Percentiles rank a stretch among this genome's conserved stretches.
Conservation (phyloP, 2,329 filamentous ascomycete genomes). For the Fonsecaea pugnacius region DNA sequence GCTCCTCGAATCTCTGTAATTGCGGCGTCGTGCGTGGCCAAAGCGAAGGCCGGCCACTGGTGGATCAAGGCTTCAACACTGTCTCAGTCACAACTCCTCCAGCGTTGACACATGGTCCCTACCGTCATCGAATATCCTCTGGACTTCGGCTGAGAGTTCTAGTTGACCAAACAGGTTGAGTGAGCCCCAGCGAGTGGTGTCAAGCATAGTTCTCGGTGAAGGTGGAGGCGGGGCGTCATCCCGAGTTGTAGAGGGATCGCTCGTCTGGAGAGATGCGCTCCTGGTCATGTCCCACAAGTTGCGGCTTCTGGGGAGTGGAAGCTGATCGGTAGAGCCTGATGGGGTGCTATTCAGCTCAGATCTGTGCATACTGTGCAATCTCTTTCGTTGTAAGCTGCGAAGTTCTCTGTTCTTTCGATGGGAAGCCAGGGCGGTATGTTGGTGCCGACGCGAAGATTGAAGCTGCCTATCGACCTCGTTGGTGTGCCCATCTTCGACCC, state of each 20-base stretch:
- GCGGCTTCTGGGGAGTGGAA: not conserved
- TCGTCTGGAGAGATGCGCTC: not conserved
- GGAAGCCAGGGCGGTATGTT: slow-evolving; percentile 12
- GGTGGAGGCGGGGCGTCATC: not conserved
- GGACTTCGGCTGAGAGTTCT: not conserved
- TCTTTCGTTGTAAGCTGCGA: slow-evolving; percentile 2
- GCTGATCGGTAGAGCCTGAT: not conserved
- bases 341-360: not conserved
- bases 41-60: slow-evolving; percentile 15
- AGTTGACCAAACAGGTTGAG: not conserved
- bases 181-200: not conserved
- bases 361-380: not conserved
- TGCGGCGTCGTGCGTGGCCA: slow-evolving; percentile 6
- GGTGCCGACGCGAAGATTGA: slow-evolving; percentile 8
- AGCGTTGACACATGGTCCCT: not conserved
- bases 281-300: slow-evolving; percentile 1
- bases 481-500: not conserved
- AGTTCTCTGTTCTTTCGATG: slow-evolving; percentile 10
- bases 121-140: slow-evolving; percentile 9
- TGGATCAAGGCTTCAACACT: slow-evolving; percentile 12
- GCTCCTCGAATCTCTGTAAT: slow-evolving; percentile 9
- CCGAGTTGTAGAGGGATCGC: not conserved
- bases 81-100: not conserved
- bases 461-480: slow-evolving; percentile 5
- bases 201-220: not conserved